Percentiles rank a stretch among this genome's conserved stretches.
Evolutionary conservation across 257 asterid species (phyloP).

Genomic region (Solanum corneliomulleri): DNA sequence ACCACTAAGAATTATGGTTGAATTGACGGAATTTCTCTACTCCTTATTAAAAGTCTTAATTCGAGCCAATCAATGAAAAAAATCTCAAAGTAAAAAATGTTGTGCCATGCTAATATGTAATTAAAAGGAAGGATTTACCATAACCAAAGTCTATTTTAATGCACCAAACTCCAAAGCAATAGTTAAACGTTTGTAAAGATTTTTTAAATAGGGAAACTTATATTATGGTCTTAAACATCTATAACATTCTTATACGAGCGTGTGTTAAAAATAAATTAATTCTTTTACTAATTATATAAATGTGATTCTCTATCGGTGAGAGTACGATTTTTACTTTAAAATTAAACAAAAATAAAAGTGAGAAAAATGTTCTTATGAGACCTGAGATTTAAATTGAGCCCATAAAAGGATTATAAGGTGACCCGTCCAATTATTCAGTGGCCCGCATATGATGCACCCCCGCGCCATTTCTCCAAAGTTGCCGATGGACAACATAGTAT

Average conservation of each 20-base stretch:
- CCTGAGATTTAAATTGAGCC: neutral
- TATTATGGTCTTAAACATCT: neutral
- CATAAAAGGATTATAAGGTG: neutral
- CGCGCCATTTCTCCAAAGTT: neutral
- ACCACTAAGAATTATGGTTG: neutral
- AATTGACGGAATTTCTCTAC: neutral
- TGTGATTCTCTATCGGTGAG: neutral
- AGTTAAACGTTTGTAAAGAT: neutral
- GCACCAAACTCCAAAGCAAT: neutral
- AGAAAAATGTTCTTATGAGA: neutral
- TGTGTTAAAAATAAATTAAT: neutral
- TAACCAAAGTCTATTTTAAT: neutral
- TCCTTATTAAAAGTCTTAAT: neutral
- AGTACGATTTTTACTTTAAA: too few species aligned
- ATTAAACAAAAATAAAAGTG: neutral
- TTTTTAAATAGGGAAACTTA: neutral
- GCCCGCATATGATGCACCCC: neutral
- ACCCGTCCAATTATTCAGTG: neutral
- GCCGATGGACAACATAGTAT: neutral
- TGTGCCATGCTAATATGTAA: neutral
- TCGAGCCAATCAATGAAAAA: neutral
- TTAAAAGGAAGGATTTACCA: neutral
- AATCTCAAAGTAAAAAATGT: neutral
- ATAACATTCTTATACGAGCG: neutral
- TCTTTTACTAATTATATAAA: neutral